Evolutionary conservation across 2,329 filamentous ascomycete species (phyloP).

Genomic region (Penicillium verrucosum): DNA sequence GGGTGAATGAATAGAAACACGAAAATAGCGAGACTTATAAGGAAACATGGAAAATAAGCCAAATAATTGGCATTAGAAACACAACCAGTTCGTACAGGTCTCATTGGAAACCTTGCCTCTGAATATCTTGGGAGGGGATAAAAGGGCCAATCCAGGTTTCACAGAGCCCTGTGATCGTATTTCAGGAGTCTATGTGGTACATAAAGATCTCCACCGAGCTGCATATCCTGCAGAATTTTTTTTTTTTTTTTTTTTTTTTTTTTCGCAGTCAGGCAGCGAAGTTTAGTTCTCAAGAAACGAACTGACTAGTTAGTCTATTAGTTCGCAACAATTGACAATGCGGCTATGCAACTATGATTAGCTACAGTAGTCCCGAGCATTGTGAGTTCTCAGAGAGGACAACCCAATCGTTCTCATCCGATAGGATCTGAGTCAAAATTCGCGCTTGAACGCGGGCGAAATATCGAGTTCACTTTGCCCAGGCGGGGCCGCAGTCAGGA

Average conservation of each 20-base stretch:
- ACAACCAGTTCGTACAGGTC: slow-evolving; percentile 22
- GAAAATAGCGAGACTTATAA: neutral
- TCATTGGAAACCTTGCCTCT: slow-evolving; percentile 23
- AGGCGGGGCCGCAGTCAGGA: slow-evolving; percentile 3
- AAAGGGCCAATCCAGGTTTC: slow-evolving; percentile 7
- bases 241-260: neutral
- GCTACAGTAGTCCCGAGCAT: neutral
- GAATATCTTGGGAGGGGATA: slow-evolving; percentile 2
- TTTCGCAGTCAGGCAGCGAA: neutral
- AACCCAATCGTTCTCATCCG: neutral
- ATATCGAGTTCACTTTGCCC: neutral
- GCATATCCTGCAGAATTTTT: neutral
- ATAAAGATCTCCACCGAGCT: neutral
- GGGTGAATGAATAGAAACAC: neutral
- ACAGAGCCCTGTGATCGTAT: neutral
- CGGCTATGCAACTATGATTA: neutral
- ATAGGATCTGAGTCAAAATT: neutral
- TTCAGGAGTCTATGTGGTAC: slow-evolving; percentile 5
- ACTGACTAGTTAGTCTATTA: neutral
- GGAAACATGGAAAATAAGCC: slow-evolving; percentile 1
- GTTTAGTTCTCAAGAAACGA: neutral
- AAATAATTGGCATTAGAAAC: slow-evolving; percentile 17
- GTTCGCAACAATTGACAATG: neutral
- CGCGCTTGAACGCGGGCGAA: neutral
- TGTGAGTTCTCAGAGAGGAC: neutral